Conservation (phyloP, 2,329 filamentous ascomycete genomes). For the Diaporthe citriasiana region DNA sequence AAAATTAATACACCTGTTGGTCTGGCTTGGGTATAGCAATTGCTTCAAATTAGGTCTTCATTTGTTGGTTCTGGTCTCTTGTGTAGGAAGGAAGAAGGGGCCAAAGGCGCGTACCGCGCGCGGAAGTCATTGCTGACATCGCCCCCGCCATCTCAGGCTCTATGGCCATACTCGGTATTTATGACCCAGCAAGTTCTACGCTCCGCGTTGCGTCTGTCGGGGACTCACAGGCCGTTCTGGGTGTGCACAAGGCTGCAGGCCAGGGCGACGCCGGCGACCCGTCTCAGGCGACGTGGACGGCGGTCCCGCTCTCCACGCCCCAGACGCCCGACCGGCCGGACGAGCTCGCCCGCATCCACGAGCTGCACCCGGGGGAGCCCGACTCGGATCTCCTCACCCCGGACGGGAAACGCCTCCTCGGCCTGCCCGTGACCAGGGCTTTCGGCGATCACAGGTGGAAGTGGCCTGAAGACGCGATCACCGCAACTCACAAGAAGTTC, state of each 20-base stretch:
- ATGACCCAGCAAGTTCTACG: constrained; percentile 65
- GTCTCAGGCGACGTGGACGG: constrained; percentile 60
- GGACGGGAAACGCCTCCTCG: constrained; percentile 70
- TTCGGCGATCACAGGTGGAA: constrained; percentile 81
- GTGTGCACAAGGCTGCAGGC: constrained; percentile 53
- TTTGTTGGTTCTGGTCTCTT: too few species aligned
- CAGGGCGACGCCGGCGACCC: too few species aligned
- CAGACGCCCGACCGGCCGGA: constrained; percentile 75
- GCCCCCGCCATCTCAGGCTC: constrained; percentile 64
- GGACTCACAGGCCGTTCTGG: constrained; percentile 77
- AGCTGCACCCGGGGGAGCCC: constrained; percentile 73
- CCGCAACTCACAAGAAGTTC: constrained; percentile 55
- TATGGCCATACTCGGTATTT: constrained; percentile 74
- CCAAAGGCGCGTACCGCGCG: too few species aligned
- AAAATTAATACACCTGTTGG: too few species aligned
- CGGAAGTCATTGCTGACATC: constrained; percentile 51
- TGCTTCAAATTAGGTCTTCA: too few species aligned
- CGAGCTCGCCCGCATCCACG: constrained; percentile 68
- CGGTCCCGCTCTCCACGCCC: constrained; percentile 71
- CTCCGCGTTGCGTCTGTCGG: constrained; percentile 76
- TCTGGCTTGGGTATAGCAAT: too few species aligned
- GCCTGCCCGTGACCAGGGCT: constrained; percentile 72
- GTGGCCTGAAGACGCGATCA: constrained; percentile 65
- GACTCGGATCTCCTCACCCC: constrained; percentile 62
- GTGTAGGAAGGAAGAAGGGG: too few species aligned